Evolutionary conservation across 2,329 filamentous ascomycete genomes (phyloP), one percentile per base, ranked within the genome.

Genomic region (Phialemonium atrogriseum): DNA sequence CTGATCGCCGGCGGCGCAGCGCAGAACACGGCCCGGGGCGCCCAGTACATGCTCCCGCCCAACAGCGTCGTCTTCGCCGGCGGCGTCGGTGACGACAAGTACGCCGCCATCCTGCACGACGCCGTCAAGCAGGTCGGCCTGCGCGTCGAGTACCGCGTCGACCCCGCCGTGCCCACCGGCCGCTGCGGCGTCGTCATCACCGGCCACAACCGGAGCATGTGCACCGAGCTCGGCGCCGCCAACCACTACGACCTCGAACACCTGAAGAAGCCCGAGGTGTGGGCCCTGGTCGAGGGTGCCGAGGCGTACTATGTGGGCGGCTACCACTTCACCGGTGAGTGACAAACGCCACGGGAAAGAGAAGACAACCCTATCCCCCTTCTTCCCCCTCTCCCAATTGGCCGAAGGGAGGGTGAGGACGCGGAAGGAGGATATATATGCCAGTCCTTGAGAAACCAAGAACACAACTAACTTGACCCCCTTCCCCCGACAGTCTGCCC

Each of bases 231-330:
- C 36, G 91, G 82, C 41, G 91, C 91, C 40, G 91, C 91, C 48
- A 98, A 98, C 70, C 83, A 87, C 69, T 98, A 98, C 69, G 89
- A 89, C 63, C 59, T 95, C 32, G 86, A 91, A 42, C 91, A 98
- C 61, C 66, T 98, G 58, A 86, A 94, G 76, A 76, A 78, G 58
- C 82, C 85, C 33, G 77, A 89, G 62, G 81, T 96, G 62, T 98
- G 91, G 91, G 73, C 77, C 45, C 72, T 95, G 31, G 91, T 91
- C 38, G 77, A 96, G 75, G 78, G 82, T 49, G 88, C 89, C 35
- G 75, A 88, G 54, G 71, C 83, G 50, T 95, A 80, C 72, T 98
- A 94, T 54, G 79, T 98, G 40, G 91, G 91, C 52, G 91, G 91
- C 27, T 98, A 87, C 70, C 91, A 98, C 70, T 76, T 98, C 69